phyloP scores from a whole-genome alignment of 495 filamentous ascomycete genomes.

The Xylaria cubensis region DNA sequence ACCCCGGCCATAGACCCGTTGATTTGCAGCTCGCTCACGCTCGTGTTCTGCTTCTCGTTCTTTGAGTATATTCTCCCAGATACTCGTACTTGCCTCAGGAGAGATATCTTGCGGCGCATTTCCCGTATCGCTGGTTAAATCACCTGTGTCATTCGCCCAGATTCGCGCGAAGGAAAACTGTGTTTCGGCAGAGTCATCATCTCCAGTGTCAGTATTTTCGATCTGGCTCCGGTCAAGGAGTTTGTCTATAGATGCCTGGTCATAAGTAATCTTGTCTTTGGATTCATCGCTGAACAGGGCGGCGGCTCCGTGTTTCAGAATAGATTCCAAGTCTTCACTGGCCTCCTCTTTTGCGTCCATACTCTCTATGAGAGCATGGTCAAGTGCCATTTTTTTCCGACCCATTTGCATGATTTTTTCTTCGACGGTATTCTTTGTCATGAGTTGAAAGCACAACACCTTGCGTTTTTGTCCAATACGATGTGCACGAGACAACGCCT shows the following conservation, averaged over 20 bases:
- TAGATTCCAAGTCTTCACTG: conserved; percentile 80
- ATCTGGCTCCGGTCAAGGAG: conserved; percentile 84
- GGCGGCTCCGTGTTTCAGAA: conserved; percentile 85
- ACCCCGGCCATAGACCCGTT: conserved; percentile 80
- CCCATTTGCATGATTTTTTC: conserved; percentile 97
- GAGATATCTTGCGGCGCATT: conserved; percentile 66
- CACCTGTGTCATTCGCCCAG: conserved; percentile 81
- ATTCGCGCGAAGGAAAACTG: conserved; percentile 91
- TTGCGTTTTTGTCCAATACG: conserved; percentile 96
- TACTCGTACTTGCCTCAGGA: conserved; percentile 61
- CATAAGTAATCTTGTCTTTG: conserved; percentile 73
- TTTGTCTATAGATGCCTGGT: conserved; percentile 79
- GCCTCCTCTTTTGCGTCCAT: conserved; percentile 81
- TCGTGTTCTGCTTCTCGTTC: conserved; percentile 79
- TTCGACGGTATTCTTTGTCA: conserved; percentile 86
- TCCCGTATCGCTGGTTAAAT: conserved; percentile 40
- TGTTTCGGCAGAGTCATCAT: conserved; percentile 67
- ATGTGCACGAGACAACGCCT: conserved; percentile 92
- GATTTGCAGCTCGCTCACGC: conserved; percentile 66
- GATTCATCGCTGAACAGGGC: conserved; percentile 80
- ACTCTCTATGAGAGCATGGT: conserved; percentile 90
- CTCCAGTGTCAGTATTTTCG: conserved; percentile 69
- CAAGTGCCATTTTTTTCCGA: conserved; percentile 91
- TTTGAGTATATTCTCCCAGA: conserved; percentile 89
- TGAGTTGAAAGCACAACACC: conserved; percentile 91